These are phyloP conservation scores for Epichloe glyceriae DNA, from an alignment of 2,329 filamentous ascomycete species.

Conservation along the genomic window DNA sequence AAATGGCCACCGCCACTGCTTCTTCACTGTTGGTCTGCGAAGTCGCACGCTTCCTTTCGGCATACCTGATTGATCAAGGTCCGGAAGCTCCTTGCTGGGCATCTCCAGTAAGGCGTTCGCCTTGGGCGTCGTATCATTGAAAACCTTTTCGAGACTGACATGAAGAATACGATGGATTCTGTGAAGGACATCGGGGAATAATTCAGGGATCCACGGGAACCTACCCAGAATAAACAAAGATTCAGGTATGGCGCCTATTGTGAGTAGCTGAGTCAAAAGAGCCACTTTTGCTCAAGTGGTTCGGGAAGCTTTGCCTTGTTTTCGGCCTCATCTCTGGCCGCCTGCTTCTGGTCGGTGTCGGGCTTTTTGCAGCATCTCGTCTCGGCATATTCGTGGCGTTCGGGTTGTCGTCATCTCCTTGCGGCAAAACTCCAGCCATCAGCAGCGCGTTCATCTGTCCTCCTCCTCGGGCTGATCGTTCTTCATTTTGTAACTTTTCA, in stretches of 20 bases:
- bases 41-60: constrained; percentile 58
- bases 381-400: constrained; percentile 24
- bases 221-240: constrained; percentile 82
- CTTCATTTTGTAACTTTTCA: constrained; percentile 67
- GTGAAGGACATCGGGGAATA: constrained; percentile 67
- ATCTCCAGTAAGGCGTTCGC: constrained; percentile 18
- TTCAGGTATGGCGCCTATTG: constrained; percentile 86
- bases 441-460: constrained; percentile 71
- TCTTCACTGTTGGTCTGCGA: constrained; percentile 45
- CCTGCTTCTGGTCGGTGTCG: constrained; percentile 38
- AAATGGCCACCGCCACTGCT: constrained; percentile 69
- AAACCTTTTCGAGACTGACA: constrained; percentile 67
- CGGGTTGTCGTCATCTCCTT: constrained; percentile 56
- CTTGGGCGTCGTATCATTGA: constrained; percentile 30
- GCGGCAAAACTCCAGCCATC: constrained; percentile 68
- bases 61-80: constrained; percentile 51
- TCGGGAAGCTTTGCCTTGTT: constrained; percentile 48
- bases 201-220: constrained; percentile 84
- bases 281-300: constrained; percentile 72
- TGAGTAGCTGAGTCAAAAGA: constrained; percentile 71
- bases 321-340: constrained; percentile 28
- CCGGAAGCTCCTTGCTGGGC: constrained; percentile 31
- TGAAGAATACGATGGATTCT: constrained; percentile 75
- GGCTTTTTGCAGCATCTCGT: constrained; percentile 39
- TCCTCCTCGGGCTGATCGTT: constrained; percentile 57